Percentiles rank a stretch among this genome's conserved stretches.
Evolutionary conservation across 1,284 basidiomycete species (phyloP).

Genomic region (Xerocomus minutiporus): DNA sequence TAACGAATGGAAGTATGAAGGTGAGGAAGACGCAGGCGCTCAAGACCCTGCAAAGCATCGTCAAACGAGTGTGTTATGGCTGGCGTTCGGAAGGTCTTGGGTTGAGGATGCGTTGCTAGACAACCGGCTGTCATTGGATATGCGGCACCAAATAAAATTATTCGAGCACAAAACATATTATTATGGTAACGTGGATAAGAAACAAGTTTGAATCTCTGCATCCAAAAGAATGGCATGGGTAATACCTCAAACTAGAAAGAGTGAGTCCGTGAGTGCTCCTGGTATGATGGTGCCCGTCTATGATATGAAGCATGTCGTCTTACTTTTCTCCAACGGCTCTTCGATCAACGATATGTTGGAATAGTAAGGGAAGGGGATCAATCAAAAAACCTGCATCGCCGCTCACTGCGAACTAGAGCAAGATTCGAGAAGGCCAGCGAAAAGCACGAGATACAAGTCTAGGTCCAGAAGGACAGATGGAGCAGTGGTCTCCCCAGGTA

Average conservation of each 20-base stretch:
- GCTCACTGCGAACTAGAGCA: conserved; percentile 8
- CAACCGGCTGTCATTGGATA: conserved; percentile 1
- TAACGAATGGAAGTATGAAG: conserved; percentile 37
- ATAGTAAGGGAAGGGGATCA: background rate
- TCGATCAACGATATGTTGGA: conserved; percentile 1
- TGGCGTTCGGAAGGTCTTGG: conserved; percentile 3
- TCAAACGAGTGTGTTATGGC: conserved; percentile 25
- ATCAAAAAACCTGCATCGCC: conserved; percentile 10
- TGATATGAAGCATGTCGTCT: conserved; percentile 14
- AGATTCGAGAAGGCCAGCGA: conserved; percentile 18
- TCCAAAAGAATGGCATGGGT: conserved; percentile 25
- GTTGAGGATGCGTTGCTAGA: conserved; percentile 14
- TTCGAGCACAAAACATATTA: background rate
- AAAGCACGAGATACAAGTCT: conserved; percentile 18
- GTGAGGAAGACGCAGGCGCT: conserved; percentile 25
- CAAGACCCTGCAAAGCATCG: conserved; percentile 14
- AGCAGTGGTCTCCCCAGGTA: conserved; percentile 1
- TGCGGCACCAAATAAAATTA: background rate
- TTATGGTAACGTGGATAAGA: conserved; percentile 8
- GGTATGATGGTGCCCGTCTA: conserved; percentile 17
- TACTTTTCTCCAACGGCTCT: conserved; percentile 14
- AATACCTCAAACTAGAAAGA: conserved; percentile 23
- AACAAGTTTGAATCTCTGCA: conserved; percentile 5
- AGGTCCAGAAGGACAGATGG: conserved; percentile 16
- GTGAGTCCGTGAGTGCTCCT: conserved; percentile 19